Base-by-base conservation (phyloP, 352 stramenopile species). In the Phytopythium ostracodes region DNA sequence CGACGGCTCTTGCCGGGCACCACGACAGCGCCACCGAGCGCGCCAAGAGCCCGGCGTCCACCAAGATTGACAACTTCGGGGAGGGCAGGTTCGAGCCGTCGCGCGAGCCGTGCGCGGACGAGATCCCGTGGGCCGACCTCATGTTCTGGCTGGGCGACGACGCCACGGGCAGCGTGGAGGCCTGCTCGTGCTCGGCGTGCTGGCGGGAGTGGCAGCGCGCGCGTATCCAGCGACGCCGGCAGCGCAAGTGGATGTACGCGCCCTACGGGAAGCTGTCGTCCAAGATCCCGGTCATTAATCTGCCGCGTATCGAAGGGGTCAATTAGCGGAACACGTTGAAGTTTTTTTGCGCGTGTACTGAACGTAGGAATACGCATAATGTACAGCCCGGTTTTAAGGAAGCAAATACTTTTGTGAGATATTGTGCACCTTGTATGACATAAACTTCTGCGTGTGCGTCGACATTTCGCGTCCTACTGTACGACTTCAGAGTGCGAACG, bases 241-340 rank as follows among this genome's bases (percentile, higher is more conserved):
- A 55, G 9, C 66, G 66, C 4, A 51, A 62, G 22, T 63, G 60
- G 22, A 44, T 54, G n/a, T 72, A 77, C 56, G 68, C 66, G 51
- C 70, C 77, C 11, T 88, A 83, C 52, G 52, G 72, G 31, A 60
- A 65, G 50, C 65, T 87, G 8, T 87, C 75, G 47, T 79, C 77
- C 60, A 77, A 79, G 72, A 76, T 89, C 42, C 77, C 76, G 20
- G 60, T 85, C 35, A 80, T 89, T 54, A 74, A 72, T 44, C 29
- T 87, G 42, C 80, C 80, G 2, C 74, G 77, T 0, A 88, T 88
- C 36, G 80, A 89, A 63, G 80, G 77, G 17, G 76, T 87, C 43
- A 91, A 91, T 57, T 88, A n/a, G n/a, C n/a, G n/a, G 64, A 76
- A 36, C 12, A n/a, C 15, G 44, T 38, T 43, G 14, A 53, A 52